A percentile compares a stretch with the other conserved stretches of the same genome.
phyloP scores from a whole-genome alignment of 1,284 basidiomycete species.

The Athelia psychrophila region DNA sequence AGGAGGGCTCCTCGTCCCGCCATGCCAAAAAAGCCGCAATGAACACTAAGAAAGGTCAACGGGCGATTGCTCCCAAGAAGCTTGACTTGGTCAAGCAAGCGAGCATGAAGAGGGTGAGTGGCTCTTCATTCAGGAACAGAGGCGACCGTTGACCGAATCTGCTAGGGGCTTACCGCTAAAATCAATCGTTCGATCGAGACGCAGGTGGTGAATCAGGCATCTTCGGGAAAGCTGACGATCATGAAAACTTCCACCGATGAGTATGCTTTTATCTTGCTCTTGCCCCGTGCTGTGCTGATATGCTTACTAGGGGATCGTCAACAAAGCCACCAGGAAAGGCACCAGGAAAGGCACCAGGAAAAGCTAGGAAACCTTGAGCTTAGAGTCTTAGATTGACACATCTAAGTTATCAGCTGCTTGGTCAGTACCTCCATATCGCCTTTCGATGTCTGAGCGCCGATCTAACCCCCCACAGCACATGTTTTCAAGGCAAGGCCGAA shows the following conservation, averaged over 20 bases:
- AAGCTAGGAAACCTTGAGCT: not conserved
- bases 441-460: too few relatives aligned
- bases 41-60: conserved; percentile 70
- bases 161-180: conserved; percentile 78
- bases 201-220: conserved; percentile 87
- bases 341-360: not conserved
- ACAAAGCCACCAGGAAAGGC: not conserved
- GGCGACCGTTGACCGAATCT: conserved; percentile 1
- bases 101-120: conserved; percentile 59
- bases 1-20: conserved; percentile 47
- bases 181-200: conserved; percentile 88
- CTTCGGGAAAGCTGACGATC: conserved; percentile 81
- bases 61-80: conserved; percentile 74
- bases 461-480: too few relatives aligned
- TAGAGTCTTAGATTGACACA: too few relatives aligned
- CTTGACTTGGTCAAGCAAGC: conserved; percentile 63
- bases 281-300: not conserved
- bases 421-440: too few relatives aligned
- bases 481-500: too few relatives aligned
- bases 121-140: conserved; percentile 1
- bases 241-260: conserved; percentile 68
- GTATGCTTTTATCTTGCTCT: conserved; percentile 31
- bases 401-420: too few relatives aligned
- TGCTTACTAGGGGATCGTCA: not conserved
- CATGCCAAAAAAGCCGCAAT: conserved; percentile 62